These are phyloP conservation scores for Diplodia intermedia DNA, from an alignment of 2,329 filamentous ascomycete genomes.

Conservation along the genomic window DNA sequence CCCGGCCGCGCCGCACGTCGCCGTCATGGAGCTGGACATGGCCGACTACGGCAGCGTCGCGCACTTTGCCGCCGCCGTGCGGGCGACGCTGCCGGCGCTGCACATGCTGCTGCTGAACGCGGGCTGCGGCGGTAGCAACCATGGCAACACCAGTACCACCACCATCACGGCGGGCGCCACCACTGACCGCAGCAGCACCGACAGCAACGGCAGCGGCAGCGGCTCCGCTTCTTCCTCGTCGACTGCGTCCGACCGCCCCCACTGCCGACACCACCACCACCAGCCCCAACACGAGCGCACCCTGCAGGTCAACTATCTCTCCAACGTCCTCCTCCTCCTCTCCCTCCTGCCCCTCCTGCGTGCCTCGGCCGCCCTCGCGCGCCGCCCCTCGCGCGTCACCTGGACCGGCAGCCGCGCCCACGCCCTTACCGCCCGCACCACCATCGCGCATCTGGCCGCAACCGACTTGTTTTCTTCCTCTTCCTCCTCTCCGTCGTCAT, in stretches of 20 bases:
- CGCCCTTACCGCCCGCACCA: background rate
- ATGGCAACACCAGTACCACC: background rate
- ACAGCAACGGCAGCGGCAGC: background rate
- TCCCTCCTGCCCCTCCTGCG: slow-evolving; percentile 5
- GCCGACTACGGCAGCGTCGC: slow-evolving; percentile 3
- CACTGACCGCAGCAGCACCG: background rate
- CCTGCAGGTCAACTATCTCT: slow-evolving; percentile 10
- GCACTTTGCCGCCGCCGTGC: background rate
- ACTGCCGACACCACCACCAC: background rate
- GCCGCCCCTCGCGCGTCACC: slow-evolving; percentile 1
- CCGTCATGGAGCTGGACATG: slow-evolving; percentile 1
- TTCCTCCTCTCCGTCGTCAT: too few species aligned
- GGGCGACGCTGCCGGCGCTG: background rate
- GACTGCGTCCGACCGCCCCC: background rate
- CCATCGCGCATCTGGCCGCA: background rate
- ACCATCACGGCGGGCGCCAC: too few species aligned
- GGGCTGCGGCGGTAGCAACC: background rate
- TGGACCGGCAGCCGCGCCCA: slow-evolving; percentile 15
- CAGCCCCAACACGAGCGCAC: background rate
- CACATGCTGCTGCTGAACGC: slow-evolving; percentile 10
- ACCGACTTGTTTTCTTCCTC: too few species aligned
- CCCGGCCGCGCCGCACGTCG: background rate
- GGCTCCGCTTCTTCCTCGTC: background rate
- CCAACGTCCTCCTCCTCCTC: slow-evolving; percentile 5
- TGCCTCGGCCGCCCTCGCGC: background rate